Evolutionary conservation across 257 asterid species (phyloP).

Genomic region (Solanum virginianum): DNA sequence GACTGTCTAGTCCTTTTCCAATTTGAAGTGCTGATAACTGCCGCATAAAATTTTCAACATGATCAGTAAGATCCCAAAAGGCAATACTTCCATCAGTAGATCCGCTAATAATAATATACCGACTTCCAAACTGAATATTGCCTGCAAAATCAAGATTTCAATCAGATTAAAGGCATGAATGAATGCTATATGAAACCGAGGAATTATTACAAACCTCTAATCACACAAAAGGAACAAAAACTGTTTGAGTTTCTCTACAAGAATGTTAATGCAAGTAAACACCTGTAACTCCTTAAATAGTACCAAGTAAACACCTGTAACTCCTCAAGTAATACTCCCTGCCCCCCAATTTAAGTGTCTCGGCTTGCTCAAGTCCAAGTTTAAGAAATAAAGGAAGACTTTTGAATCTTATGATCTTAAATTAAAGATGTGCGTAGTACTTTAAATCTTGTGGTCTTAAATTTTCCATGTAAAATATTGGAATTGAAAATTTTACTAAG

Average conservation of each 20-base stretch:
- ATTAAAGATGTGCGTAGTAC: neutral
- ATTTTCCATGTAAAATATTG: neutral
- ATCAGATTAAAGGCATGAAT: neutral
- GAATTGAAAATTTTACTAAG: neutral
- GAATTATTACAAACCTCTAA: neutral
- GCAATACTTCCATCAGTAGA: conserved; percentile 88
- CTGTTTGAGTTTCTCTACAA: neutral
- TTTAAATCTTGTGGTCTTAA: neutral
- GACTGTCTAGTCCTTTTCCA: conserved; percentile 46
- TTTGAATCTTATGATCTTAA: neutral
- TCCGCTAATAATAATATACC: conserved; percentile 67
- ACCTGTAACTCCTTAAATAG: neutral
- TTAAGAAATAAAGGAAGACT: neutral
- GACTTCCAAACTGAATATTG: conserved; percentile 20
- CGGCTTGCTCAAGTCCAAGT: neutral
- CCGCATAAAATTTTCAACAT: conserved; percentile 61
- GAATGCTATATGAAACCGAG: neutral
- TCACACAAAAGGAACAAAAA: neutral
- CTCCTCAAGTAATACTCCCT: neutral
- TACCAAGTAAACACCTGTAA: neutral
- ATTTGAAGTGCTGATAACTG: conserved; percentile 37
- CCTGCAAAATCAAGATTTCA: conserved; percentile 24
- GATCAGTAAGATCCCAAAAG: conserved; percentile 79
- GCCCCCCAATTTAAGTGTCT: neutral
- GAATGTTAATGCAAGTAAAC: neutral